phyloP scores from a whole-genome alignment of 129 eudicot species.

The Tagetes patula region DNA sequence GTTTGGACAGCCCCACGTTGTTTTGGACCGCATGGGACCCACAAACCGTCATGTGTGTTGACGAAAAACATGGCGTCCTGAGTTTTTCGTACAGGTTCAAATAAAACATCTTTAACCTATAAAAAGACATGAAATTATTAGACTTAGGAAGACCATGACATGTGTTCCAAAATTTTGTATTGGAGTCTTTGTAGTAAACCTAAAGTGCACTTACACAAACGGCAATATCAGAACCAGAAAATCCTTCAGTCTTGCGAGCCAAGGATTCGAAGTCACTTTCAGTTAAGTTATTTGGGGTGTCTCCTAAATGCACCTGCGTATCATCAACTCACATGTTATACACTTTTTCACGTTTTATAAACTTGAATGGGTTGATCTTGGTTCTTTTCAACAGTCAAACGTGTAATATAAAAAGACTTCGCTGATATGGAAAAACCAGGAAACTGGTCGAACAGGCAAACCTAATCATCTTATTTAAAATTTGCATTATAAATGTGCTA shows the following conservation, averaged over 20 bases:
- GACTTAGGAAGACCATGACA: background rate
- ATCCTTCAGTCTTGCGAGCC: conserved; percentile 92
- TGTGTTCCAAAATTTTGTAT: background rate
- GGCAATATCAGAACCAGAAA: conserved; percentile 96
- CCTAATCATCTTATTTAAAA: background rate
- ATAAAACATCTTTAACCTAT: conserved; percentile 95
- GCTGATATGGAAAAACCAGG: background rate
- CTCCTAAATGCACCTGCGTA: conserved; percentile 94
- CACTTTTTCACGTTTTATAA: background rate
- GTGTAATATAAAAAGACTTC: background rate
- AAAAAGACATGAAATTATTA: conserved; percentile 18
- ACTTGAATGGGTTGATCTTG: background rate
- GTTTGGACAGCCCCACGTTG: conserved; percentile 89
- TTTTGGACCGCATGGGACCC: conserved; percentile 98
- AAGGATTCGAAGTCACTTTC: conserved; percentile 83
- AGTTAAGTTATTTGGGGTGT: conserved; percentile 89
- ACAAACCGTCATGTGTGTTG: conserved; percentile 63
- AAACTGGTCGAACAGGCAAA: background rate
- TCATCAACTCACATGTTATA: conserved; percentile 19
- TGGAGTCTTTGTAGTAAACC: background rate
- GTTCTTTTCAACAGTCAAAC: background rate
- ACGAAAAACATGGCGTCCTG: conserved; percentile 95
- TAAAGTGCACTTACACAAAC: conserved; percentile 78
- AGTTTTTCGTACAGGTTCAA: conserved; percentile 98
- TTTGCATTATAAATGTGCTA: background rate